A percentile compares a stretch with the other conserved stretches of the same genome.
Conservation (phyloP, 23 red algal species). For the Gracilaria gracilis region DNA sequence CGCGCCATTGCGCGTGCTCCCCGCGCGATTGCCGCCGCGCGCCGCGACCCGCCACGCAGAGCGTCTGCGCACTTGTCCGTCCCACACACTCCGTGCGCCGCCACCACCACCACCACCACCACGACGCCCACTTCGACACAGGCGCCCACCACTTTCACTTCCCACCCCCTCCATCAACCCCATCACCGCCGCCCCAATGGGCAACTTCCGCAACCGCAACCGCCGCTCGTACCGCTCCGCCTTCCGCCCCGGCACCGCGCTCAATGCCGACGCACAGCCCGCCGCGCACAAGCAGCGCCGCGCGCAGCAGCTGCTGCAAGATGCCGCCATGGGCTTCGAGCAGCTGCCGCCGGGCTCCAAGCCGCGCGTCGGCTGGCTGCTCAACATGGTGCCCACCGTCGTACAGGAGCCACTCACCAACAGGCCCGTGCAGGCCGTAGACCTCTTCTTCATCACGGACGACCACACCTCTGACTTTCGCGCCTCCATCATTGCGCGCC, state of each 20-base stretch:
- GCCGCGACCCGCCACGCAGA: no score
- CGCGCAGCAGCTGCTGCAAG: conserved; percentile 20
- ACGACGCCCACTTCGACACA: no score
- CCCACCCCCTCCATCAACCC: not conserved
- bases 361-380: conserved; percentile 85
- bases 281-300: conserved; percentile 8
- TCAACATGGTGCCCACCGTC: conserved; percentile 75
- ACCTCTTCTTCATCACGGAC: conserved; percentile 91
- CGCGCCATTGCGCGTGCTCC: not conserved
- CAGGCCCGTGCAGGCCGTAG: conserved; percentile 77
- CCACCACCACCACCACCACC: no score
- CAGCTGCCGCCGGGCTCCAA: conserved; percentile 61
- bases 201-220: conserved; percentile 29
- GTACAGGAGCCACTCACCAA: conserved; percentile 77
- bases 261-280: not conserved
- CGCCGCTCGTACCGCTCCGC: not conserved
- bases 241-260: conserved; percentile 2
- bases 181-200: conserved; percentile 2
- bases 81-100: no score
- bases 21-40: no score
- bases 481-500: conserved; percentile 78
- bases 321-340: conserved; percentile 57
- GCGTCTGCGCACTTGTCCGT: no score
- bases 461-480: conserved; percentile 87
- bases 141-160: not conserved